phyloP scores from a whole-genome alignment of 2,329 filamentous ascomycete species.

The Colletotrichum sp. region DNA sequence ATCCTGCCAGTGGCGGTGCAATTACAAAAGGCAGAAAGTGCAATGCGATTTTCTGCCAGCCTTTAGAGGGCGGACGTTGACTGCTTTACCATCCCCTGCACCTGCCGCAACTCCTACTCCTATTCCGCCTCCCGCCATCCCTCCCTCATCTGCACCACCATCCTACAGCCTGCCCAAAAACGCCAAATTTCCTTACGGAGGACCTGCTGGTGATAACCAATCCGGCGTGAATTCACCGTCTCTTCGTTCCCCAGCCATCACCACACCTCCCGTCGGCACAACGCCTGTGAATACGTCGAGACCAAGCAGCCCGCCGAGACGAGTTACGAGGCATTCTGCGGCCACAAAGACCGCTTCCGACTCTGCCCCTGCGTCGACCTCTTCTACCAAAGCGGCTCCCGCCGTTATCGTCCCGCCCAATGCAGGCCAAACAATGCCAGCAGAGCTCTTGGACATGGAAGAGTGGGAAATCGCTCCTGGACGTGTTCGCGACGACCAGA shows the following conservation, averaged over 20 bases:
- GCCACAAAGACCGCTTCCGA: not conserved
- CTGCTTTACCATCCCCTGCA: not conserved
- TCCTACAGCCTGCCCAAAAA: not conserved
- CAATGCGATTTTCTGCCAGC: constrained; percentile 28
- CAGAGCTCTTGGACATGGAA: constrained; percentile 39
- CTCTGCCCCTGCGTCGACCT: not conserved
- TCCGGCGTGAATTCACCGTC: not conserved
- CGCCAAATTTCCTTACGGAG: not conserved
- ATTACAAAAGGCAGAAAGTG: constrained; percentile 27
- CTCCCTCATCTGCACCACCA: not conserved
- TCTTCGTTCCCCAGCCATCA: not conserved
- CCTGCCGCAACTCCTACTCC: not conserved
- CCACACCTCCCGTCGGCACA: not conserved
- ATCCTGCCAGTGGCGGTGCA: constrained; percentile 33
- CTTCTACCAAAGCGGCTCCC: not conserved
- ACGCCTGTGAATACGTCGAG: not conserved
- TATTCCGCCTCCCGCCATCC: not conserved
- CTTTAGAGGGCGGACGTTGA: not conserved
- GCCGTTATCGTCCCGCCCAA: not conserved
- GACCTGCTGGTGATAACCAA: not conserved
- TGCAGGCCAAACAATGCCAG: not conserved
- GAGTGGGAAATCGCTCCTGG: constrained; percentile 52
- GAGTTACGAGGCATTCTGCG: not conserved
- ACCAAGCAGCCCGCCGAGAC: not conserved
- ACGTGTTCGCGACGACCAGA: constrained; percentile 33